phyloP scores from a whole-genome alignment of 768 basidiomycete genomes.

The Mycena floridula region DNA sequence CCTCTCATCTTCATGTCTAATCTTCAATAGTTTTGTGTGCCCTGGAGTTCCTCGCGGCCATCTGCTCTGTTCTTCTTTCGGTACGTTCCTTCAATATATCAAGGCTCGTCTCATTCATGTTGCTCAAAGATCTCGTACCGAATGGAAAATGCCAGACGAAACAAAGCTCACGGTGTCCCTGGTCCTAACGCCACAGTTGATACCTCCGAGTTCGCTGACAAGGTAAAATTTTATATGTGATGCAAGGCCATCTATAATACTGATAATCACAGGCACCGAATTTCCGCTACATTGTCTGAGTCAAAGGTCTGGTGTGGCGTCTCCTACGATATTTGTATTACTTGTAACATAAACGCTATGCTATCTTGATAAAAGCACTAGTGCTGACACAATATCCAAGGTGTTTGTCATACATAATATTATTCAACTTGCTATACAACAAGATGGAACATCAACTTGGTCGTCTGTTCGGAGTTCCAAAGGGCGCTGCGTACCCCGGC shows the following conservation, averaged over 20 bases:
- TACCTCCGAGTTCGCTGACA: conserved; percentile 59
- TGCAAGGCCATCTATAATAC: not conserved
- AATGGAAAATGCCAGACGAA: conserved; percentile 50
- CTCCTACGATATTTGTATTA: too few species aligned
- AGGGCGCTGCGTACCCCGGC: too few species aligned
- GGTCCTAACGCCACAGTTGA: conserved; percentile 45
- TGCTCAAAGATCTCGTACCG: conserved; percentile 57
- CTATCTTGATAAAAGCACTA: too few species aligned
- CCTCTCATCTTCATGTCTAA: not conserved
- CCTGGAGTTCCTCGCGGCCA: conserved; percentile 49
- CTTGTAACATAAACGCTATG: too few species aligned
- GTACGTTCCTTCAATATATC: conserved; percentile 6
- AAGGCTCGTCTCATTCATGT: not conserved
- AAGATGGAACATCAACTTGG: too few species aligned
- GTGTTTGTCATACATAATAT: too few species aligned
- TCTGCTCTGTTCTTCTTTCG: conserved; percentile 46
- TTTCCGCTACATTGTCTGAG: conserved; percentile 46
- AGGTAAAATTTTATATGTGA: conserved; percentile 32
- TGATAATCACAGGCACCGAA: conserved; percentile 40
- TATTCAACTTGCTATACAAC: too few species aligned
- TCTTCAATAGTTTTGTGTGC: conserved; percentile 36
- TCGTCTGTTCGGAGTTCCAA: too few species aligned
- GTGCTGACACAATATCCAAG: too few species aligned
- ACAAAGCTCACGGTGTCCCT: conserved; percentile 46
- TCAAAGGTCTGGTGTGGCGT: too few species aligned